Evolutionary conservation across 192 early-diverging fungal genomes (phyloP).

Genomic region (Backusella mclennaniae): DNA sequence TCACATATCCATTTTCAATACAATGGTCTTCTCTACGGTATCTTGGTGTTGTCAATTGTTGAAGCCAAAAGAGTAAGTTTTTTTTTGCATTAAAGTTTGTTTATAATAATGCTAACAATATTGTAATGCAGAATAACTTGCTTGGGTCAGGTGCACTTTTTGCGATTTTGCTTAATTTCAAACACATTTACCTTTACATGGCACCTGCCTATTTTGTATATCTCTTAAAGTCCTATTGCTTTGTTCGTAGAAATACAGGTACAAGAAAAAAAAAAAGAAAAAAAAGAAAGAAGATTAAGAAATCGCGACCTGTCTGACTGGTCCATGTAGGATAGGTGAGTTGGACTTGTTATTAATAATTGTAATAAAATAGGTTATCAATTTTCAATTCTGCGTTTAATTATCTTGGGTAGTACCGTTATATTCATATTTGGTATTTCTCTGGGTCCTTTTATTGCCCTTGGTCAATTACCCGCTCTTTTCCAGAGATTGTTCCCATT

Average conservation of each 20-base stretch:
- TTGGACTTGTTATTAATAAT: neutral
- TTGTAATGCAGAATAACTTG: constrained; percentile 46
- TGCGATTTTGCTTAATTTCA: constrained; percentile 91
- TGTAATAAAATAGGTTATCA: neutral
- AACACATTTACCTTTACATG: constrained; percentile 93
- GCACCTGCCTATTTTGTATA: constrained; percentile 94
- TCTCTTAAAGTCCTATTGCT: constrained; percentile 78
- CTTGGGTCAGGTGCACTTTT: constrained; percentile 74
- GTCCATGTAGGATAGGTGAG: neutral
- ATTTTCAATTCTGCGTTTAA: constrained; percentile 47
- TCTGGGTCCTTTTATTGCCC: constrained; percentile 76
- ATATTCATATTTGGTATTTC: constrained; percentile 72
- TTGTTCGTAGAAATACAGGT: constrained; percentile 25
- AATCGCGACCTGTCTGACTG: neutral
- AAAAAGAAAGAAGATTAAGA: neutral
- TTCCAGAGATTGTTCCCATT: constrained; percentile 89
- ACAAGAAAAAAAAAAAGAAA: neutral
- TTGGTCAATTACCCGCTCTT: constrained; percentile 76
- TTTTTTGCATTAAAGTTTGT: neutral
- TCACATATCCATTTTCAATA: constrained; percentile 87
- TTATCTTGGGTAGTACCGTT: constrained; percentile 62
- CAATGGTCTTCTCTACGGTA: constrained; percentile 90
- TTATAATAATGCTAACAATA: neutral
- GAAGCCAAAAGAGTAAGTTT: constrained; percentile 61
- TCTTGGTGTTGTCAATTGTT: constrained; percentile 77